Conservation (phyloP, 441 rosid genomes). For the Erodium texanum region DNA sequence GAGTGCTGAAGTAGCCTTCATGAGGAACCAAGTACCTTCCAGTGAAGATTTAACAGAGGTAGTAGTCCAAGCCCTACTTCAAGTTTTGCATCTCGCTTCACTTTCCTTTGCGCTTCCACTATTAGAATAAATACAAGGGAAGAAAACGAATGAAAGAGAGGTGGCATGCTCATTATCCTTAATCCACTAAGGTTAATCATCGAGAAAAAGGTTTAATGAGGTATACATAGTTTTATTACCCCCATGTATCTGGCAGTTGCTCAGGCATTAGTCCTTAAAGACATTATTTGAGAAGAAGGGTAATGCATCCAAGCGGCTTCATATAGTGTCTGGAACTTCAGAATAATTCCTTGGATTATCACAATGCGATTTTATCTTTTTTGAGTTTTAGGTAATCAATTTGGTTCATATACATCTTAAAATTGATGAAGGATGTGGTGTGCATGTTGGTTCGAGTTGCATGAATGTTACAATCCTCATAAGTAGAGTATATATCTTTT, state of each 20-base stretch:
- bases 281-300: background rate
- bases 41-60: slow-evolving; percentile 14
- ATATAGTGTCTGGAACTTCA: too few species aligned
- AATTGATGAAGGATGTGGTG: background rate
- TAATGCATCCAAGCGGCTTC: background rate
- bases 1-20: slow-evolving; percentile 17
- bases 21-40: slow-evolving; percentile 9
- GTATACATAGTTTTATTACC: background rate
- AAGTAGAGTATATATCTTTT: background rate
- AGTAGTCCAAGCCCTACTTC: background rate
- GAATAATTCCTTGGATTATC: too few species aligned
- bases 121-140: background rate
- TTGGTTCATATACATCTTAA: background rate
- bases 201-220: background rate
- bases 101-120: background rate
- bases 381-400: background rate
- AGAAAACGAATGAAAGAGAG: background rate
- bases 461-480: background rate
- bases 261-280: background rate
- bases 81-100: background rate
- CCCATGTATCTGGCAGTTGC: background rate
- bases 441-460: background rate
- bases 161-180: background rate
- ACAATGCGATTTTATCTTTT: background rate
- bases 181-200: background rate